Evolutionary conservation across 2,329 filamentous ascomycete species (phyloP), one percentile per base, ranked within the genome.

Genomic region (Metarhizium rileyi): DNA sequence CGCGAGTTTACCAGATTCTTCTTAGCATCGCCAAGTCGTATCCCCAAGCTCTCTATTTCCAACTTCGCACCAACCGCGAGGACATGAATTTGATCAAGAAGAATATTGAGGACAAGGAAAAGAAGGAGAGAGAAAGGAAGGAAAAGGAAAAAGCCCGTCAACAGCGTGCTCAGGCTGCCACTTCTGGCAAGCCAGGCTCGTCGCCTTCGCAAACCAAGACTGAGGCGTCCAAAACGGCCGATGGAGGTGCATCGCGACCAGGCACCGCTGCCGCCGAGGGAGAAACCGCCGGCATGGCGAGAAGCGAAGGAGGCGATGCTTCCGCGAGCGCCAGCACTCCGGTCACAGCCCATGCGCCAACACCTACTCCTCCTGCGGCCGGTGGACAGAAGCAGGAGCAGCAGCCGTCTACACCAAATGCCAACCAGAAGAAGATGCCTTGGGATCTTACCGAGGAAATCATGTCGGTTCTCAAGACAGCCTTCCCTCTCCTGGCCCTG

Each of bases 361-460:
- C 50, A 58, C 52, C 38, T 22, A 44, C 50, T 14, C 45, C 52
- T 12, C 43, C 47, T 33, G 28, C n/a, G n/a, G n/a, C 49, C 41
- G 49, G 26, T 7, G 50, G 45, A 33, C 61, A 66, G 46, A 49
- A 55, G n/a, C 56, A 56, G 23, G 58, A 61, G 18, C 48, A 57
- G 3, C 59, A 58, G 25, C 9, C 45, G 5, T 8, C 48, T 8
- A 14, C 33, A 5, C 12, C 49, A n/a, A 42, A 44, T 22, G n/a
- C 51, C 8, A 60, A 60, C 25, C 73, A 76, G 55, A 80, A 83
- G 70, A 90, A 88, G 70, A 88, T 87, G 55, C 90, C 94, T 1
- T 97, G 93, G 93, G 93, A 98, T 63, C 84, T 94, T 59, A 91
- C 90, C 0, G 93, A 98, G 58, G 90, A 97, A 64, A 89, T 98